A percentile compares a stretch with the other conserved stretches of the same genome.
Evolutionary conservation across 2,329 filamentous ascomycete genomes (phyloP).

Genomic region (Parafenestella ontariensis): DNA sequence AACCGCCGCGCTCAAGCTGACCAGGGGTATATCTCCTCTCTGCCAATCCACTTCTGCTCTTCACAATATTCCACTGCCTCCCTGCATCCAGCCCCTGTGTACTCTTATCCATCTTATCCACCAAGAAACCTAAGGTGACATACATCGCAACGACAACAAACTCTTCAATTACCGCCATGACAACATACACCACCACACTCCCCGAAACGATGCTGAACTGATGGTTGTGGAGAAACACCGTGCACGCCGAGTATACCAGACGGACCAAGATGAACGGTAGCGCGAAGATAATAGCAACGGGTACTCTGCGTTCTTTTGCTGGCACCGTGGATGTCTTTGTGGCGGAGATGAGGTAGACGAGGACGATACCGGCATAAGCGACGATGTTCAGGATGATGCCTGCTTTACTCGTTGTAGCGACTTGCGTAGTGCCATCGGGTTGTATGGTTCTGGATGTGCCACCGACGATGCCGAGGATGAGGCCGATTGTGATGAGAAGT

Average conservation of each 20-base stretch:
- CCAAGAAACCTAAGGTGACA: constrained; percentile 17
- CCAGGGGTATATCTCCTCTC: no score
- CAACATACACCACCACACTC: constrained; percentile 11
- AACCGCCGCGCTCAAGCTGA: no score
- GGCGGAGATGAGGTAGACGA: constrained; percentile 13
- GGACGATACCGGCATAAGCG: constrained; percentile 14
- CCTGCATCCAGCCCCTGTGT: background rate
- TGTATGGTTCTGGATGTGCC: constrained; percentile 15
- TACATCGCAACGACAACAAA: constrained; percentile 29
- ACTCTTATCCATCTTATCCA: constrained; percentile 5
- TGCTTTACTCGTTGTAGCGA: constrained; percentile 24
- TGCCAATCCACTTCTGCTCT: no score
- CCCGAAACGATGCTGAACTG: constrained; percentile 25
- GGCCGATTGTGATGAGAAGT: constrained; percentile 39
- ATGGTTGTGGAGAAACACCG: constrained; percentile 21
- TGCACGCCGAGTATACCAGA: constrained; percentile 22
- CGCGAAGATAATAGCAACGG: constrained; percentile 20
- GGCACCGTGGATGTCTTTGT: constrained; percentile 5
- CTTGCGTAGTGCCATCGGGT: constrained; percentile 16
- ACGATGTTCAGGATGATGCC: constrained; percentile 26
- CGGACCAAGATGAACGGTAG: constrained; percentile 27
- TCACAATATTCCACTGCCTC: background rate
- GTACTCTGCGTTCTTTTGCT: constrained; percentile 18
- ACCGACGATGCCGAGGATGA: constrained; percentile 46
- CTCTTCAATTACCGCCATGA: constrained; percentile 29